Percentiles rank a stretch among this genome's conserved stretches.
Evolutionary conservation across 2,329 filamentous ascomycete species (phyloP).

Genomic region (Periconia digitata): DNA sequence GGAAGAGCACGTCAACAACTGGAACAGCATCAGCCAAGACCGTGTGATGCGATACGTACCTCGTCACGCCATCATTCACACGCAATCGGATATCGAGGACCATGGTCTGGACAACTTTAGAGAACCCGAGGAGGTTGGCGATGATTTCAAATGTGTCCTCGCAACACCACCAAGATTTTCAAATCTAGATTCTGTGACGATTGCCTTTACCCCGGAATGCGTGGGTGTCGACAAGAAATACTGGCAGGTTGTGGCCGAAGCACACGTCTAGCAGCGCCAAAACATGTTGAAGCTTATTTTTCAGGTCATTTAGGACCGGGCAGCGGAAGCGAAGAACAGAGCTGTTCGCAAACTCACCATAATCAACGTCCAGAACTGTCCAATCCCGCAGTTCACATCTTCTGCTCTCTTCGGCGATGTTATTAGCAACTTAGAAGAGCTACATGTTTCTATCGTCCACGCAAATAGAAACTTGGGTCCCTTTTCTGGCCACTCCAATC

Average conservation of each 20-base stretch:
- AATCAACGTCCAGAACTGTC: slow-evolving; percentile 12
- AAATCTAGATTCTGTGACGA: neutral
- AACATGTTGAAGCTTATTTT: slow-evolving; percentile 2
- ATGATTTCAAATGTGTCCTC: neutral
- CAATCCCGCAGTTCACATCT: slow-evolving; percentile 6
- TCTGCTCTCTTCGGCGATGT: slow-evolving; percentile 10
- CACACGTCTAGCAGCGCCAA: neutral
- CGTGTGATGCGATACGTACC: neutral
- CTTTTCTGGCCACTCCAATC: slow-evolving; percentile 11
- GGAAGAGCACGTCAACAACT: neutral
- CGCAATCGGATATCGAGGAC: neutral
- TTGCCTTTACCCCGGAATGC: neutral
- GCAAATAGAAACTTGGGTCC: slow-evolving; percentile 16
- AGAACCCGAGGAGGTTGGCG: too few species aligned
- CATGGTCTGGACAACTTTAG: neutral
- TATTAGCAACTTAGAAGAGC: slow-evolving; percentile 10
- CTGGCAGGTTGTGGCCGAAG: neutral
- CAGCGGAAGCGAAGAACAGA: slow-evolving; percentile 5
- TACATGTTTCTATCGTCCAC: slow-evolving; percentile 6
- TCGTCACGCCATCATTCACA: neutral
- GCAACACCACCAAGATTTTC: neutral
- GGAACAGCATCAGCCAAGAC: neutral
- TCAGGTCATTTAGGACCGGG: slow-evolving; percentile 1
- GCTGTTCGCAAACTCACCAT: slow-evolving; percentile 11
- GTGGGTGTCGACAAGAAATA: neutral